phyloP scores from a whole-genome alignment of 176 grass and related monocot species.

The Bothriochloa decipiens region DNA sequence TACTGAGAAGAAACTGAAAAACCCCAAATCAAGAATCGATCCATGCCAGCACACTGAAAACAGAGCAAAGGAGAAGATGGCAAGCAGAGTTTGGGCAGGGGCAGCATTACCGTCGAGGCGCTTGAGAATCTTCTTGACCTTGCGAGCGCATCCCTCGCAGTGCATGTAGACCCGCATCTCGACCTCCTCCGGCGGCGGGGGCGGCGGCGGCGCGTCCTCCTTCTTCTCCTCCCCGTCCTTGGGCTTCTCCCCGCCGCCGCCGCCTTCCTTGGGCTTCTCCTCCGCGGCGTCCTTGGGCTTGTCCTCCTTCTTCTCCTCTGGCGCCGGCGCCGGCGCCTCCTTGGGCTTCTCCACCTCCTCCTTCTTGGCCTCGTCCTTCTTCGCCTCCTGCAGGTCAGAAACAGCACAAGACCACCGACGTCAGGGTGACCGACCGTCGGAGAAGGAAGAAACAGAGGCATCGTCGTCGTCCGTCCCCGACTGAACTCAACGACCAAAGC shows the following conservation, averaged over 20 bases:
- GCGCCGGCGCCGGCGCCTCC: conserved; percentile 6
- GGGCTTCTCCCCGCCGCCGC: conserved; percentile 37
- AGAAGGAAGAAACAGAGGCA: too few species aligned
- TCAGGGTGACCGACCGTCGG: conserved; percentile 6
- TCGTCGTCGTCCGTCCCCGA: too few species aligned
- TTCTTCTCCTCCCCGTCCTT: conserved; percentile 41
- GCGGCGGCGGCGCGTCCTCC: conserved; percentile 17
- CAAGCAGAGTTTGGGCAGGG: background rate
- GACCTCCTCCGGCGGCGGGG: conserved; percentile 77
- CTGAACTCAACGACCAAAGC: too few species aligned
- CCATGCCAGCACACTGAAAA: too few species aligned
- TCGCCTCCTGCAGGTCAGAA: conserved; percentile 45
- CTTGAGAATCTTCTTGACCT: conserved; percentile 84
- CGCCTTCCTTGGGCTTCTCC: conserved; percentile 42
- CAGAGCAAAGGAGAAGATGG: too few species aligned
- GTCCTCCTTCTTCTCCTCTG: background rate
- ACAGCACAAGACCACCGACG: background rate
- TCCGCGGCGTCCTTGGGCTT: conserved; percentile 34
- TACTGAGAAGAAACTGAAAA: background rate
- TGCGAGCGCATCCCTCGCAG: conserved; percentile 89
- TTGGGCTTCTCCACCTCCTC: conserved; percentile 31
- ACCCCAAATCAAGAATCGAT: background rate
- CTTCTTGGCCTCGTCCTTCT: conserved; percentile 42
- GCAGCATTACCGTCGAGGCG: conserved; percentile 67
- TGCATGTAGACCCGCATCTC: conserved; percentile 99